phyloP scores from a whole-genome alignment of 2,329 filamentous ascomycete genomes.

The Myriosclerotinia duriaeana region DNA sequence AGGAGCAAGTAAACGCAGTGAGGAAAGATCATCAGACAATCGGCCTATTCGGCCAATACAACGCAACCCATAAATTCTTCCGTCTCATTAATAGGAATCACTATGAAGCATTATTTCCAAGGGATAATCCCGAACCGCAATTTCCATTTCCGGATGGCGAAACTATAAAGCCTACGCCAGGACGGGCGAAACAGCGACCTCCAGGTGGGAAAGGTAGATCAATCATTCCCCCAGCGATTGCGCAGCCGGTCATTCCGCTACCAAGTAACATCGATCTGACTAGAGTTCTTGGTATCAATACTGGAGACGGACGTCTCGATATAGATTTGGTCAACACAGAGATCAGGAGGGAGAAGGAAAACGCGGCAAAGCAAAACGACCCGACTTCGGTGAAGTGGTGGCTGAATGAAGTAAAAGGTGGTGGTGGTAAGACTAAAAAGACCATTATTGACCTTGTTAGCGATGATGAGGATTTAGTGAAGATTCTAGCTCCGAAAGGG shows the following conservation, averaged over 20 bases:
- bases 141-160: constrained; percentile 12
- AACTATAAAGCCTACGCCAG: neutral
- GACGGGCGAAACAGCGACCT: neutral
- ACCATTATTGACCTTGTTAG: neutral
- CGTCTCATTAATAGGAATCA: constrained; percentile 1
- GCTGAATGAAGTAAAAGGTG: neutral
- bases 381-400: constrained; percentile 3
- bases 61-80: neutral
- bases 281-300: constrained; percentile 4
- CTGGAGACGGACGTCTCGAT: neutral
- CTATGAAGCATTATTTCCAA: neutral
- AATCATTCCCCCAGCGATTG: neutral
- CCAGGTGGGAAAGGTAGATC: neutral
- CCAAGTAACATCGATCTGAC: neutral
- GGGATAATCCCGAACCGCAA: neutral
- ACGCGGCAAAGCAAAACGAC: neutral
- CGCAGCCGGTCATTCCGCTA: neutral
- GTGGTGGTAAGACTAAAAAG: neutral
- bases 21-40: neutral
- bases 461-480: neutral
- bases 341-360: neutral
- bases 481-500: no score
- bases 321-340: neutral
- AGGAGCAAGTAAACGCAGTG: neutral
- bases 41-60: constrained; percentile 7